phyloP scores from a whole-genome alignment of 2,329 filamentous ascomycete genomes.

The Monilinia polystroma region DNA sequence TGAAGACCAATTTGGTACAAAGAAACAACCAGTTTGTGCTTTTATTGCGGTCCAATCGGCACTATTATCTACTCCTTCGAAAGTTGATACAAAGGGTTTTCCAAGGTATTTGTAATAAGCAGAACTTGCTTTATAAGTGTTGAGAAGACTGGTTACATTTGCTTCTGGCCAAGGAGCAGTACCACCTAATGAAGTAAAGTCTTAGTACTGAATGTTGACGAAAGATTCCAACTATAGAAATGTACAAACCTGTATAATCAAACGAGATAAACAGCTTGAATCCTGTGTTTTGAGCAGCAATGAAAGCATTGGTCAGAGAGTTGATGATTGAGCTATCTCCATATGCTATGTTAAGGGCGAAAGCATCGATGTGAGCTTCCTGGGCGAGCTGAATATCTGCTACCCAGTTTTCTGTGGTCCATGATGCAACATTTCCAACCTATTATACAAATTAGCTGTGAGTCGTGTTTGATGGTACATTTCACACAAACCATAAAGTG shows the following conservation, averaged over 20 bases:
- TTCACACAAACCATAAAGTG: slow-evolving; percentile 4
- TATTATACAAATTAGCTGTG: too few species aligned
- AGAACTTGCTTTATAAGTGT: neutral
- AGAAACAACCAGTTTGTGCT: neutral
- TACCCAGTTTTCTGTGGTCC: neutral
- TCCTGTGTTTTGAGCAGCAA: neutral
- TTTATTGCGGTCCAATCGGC: slow-evolving; percentile 7
- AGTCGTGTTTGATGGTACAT: neutral
- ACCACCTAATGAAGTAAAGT: neutral
- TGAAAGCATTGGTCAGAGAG: neutral
- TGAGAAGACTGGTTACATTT: neutral
- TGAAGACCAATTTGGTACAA: neutral
- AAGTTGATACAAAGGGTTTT: slow-evolving; percentile 5
- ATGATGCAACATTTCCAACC: too few species aligned
- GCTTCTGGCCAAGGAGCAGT: slow-evolving; percentile 7
- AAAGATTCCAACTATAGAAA: neutral
- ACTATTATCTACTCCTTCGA: neutral
- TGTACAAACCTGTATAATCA: slow-evolving; percentile 1
- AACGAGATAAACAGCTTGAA: slow-evolving; percentile 9
- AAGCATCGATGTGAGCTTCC: slow-evolving; percentile 3
- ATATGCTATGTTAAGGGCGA: slow-evolving; percentile 1
- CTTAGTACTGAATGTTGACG: neutral
- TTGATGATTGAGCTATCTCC: neutral
- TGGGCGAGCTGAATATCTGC: neutral
- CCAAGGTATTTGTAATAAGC: neutral